Base-by-base conservation (phyloP, 371 early-diverging fungal genomes). In the Sporodiniella umbellata region DNA sequence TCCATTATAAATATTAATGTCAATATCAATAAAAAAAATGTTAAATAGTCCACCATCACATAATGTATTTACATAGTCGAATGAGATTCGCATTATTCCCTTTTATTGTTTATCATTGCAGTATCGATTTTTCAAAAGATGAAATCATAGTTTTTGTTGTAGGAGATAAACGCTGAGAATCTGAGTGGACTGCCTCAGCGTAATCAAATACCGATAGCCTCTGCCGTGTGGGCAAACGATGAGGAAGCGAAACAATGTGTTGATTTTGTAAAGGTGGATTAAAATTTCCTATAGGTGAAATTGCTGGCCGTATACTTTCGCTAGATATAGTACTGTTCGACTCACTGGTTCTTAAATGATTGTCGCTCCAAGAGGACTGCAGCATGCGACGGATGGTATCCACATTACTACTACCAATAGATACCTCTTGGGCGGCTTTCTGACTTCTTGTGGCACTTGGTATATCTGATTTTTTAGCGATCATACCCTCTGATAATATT, bases 121-220 rank as follows among this genome's bases (percentile, higher is more conserved):
- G 30, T 28, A 10, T 4, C 10, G 30, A 4, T 28, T 28, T 48
- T 45, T 72, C 72, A 35, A 63, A 51, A 46, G 56, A 62, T 38
- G 67, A 69, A 39, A 72, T 66, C 67, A 72, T 64, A 8, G 73
- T 72, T 5, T 56, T 60, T 38, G 62, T 69, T 26, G 73, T 72
- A 3, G 69, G 66, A 15, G 73, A 69, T 12, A 69, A 72, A 55
- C 68, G n/a, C n/a, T n/a, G 66, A 8, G 73, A 64, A 4, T 53
- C 62, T 2, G 69, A 68, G 6, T 64, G 62, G 18, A 15, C 26
- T 10, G 61, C 53, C 14, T 56, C 53, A 58, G 60, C 56, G 38
- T 63, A 65, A n/a, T 48, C 62, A 28, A 53, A 28, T 62, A 67
- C 58, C 2, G 59, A 40, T 2, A 68, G 69, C 17, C 62, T 50